Base-by-base conservation (phyloP, 441 rosid species). In the Raphanus hybrid region DNA sequence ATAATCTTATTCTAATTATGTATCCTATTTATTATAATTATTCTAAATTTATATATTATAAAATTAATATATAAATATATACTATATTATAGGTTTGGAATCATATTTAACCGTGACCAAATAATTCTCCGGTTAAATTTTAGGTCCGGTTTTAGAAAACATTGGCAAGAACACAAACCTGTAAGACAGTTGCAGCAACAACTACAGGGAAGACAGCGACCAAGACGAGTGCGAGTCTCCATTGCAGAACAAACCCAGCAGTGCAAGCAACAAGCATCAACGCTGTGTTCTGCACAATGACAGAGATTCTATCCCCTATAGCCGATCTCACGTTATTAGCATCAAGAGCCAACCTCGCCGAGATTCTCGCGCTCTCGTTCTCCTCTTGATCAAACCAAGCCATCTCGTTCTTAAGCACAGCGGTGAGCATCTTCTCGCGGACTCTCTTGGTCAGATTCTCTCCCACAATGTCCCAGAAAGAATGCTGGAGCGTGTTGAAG, bases 361-460 rank as follows among this genome's bases (percentile, higher is more conserved):
- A 81, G 62, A 96, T 88, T 85, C 97, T 90, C 39, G 95, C 94
- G 69, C 99, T 96, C 82, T 94, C 97, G 9, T 96, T 94, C 85
- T 94, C 98, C 78, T 90, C 97, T 77, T 91, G 96, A 85, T 96
- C 99, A 37, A 93, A 96, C 99, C 99, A 96, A 43, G 97, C 98
- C 90, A 96, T 90, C 80, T 96, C 99, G 74, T 96, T 96, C 80
- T 88, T 94, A n/a, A 96, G 92, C 41, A 96, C 96, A 0, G 97
- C 94, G 0, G 85, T 70, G 34, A 96, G 89, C 98, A 96, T 93
- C 85, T 92, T 94, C 78, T 96, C 98, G 57, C 98, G 87, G 76
- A 96, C 99, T 20, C 99, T 90, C 79, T 94, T 94, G 0, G 99
- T 96, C 23, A 96, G 97, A 78, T 94, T 92, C 84, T 94, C 99